Base-by-base conservation (phyloP, 2,329 filamentous ascomycete genomes). In the Amesomyces nigricolor region DNA sequence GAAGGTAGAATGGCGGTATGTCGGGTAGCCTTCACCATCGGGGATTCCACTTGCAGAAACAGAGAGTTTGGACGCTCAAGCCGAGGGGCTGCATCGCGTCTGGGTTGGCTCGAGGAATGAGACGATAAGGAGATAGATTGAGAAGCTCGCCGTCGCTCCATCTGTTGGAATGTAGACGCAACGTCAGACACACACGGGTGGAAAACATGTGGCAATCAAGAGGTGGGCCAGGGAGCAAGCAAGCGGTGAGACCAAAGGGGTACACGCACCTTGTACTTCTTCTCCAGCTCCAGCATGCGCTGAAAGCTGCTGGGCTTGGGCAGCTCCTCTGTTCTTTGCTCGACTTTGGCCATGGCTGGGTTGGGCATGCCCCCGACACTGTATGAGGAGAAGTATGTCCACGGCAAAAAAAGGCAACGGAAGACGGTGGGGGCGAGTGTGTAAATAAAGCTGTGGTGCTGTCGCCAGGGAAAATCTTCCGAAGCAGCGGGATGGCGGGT, bases 211-310 rank as follows among this genome's bases (percentile, higher is more conserved):
- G 51, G 46, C 53, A 57, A 61, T 51, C 58, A 58, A 53, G 52
- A 57, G 37, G 55, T 44, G 54, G 32, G 49, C 29, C 38, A 35
- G 14, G 39, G 38, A 52, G 39, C 53, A 56, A 49, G 48, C 53
- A 59, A 53, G 54, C 40, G 52, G 57, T 40, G 49, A 47, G 53
- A 14, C n/a, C 35, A 30, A 11, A 45, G 30, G 39, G 54, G 44
- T 16, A 44, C 47, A 65, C 73, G 72, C 72, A 83, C 81, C 77
- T 80, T 81, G 67, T 73, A 75, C 65, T 73, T 74, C 65, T 78
- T 80, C 65, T 84, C 81, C 50, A 83, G 68, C 62, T 83, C 79
- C 47, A 83, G 72, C 80, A 84, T 83, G 57, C 72, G 75, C 66
- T 81, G 74, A 60, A 83, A 75, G 66, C 75, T 81, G 64, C 75